A percentile compares a stretch with the other conserved stretches of the same genome.
phyloP scores from a whole-genome alignment of 805 yeast species.

The Blastobotrys chiropterorum region DNA sequence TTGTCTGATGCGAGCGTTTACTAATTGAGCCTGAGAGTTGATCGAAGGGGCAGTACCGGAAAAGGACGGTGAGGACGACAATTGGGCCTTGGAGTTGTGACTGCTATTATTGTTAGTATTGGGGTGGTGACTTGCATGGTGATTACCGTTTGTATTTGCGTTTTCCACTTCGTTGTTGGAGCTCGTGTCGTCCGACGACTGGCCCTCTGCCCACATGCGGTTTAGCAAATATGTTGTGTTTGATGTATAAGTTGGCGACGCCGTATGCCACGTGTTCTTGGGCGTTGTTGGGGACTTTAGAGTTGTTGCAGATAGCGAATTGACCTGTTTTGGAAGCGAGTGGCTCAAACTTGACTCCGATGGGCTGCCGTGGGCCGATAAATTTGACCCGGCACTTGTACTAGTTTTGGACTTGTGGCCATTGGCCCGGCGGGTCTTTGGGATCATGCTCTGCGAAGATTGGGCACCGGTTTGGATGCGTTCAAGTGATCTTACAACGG shows the following conservation, averaged over 20 bases:
- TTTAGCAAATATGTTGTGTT: background rate
- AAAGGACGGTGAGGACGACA: background rate
- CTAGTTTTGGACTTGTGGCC: conserved; percentile 1
- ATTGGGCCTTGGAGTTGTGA: background rate
- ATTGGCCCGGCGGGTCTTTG: background rate
- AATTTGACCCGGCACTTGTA: background rate
- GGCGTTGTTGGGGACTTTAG: conserved; percentile 1
- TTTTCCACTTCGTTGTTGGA: background rate
- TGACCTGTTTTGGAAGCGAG: conserved; percentile 13
- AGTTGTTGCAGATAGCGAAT: conserved; percentile 19
- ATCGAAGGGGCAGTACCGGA: background rate
- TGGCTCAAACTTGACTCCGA: conserved; percentile 12
- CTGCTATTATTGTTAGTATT: background rate
- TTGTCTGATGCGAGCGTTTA: background rate
- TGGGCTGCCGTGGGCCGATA: background rate
- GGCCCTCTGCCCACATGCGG: background rate
- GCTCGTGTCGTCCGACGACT: background rate
- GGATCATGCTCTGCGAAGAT: conserved; percentile 7
- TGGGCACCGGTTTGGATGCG: conserved; percentile 34
- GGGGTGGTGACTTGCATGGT: background rate
- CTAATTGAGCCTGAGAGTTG: conserved; percentile 1
- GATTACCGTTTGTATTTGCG: background rate
- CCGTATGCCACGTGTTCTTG: background rate
- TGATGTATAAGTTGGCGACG: background rate
- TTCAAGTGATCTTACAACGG: conserved; percentile 56